phyloP scores from a whole-genome alignment of 495 filamentous ascomycete species.

The Cercophora sp. region DNA sequence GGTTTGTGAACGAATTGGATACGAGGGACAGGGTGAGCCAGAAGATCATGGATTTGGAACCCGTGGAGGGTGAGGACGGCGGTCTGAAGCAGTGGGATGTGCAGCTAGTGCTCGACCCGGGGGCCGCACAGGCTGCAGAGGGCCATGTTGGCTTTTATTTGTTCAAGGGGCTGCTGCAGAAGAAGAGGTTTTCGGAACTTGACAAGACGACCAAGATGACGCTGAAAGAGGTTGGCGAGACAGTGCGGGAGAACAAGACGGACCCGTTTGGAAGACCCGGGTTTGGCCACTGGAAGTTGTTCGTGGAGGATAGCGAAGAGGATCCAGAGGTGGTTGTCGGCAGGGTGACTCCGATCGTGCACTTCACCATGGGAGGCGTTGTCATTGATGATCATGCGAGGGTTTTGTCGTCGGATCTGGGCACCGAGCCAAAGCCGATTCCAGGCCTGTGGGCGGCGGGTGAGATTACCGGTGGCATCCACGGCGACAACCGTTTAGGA shows the following conservation, averaged over 20 bases:
- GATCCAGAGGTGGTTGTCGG: constrained; percentile 51
- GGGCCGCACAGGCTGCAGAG: constrained; percentile 43
- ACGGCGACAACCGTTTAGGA: constrained; percentile 52
- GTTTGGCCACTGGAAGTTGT: constrained; percentile 55
- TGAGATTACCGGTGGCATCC: constrained; percentile 54
- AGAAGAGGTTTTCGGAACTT: constrained; percentile 50
- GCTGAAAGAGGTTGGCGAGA: constrained; percentile 43
- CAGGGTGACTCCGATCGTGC: constrained; percentile 54
- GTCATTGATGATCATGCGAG: constrained; percentile 42
- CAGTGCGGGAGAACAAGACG: constrained; percentile 21
- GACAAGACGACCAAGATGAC: constrained; percentile 33
- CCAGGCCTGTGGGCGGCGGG: constrained; percentile 50
- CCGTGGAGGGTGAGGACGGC: constrained; percentile 5
- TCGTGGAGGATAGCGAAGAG: constrained; percentile 22
- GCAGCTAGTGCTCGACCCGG: constrained; percentile 54
- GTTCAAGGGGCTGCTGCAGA: constrained; percentile 53
- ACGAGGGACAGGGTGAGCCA: constrained; percentile 51
- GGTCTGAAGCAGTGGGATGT: constrained; percentile 50
- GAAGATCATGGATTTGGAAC: constrained; percentile 37
- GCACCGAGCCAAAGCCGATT: constrained; percentile 30
- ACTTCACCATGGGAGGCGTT: constrained; percentile 59
- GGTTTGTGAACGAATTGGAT: constrained; percentile 57
- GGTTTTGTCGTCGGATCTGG: constrained; percentile 34
- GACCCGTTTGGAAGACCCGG: constrained; percentile 42
- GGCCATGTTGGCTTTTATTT: constrained; percentile 57